Base-by-base conservation (phyloP, 495 filamentous ascomycete genomes). In the Penicillium verhagenii region DNA sequence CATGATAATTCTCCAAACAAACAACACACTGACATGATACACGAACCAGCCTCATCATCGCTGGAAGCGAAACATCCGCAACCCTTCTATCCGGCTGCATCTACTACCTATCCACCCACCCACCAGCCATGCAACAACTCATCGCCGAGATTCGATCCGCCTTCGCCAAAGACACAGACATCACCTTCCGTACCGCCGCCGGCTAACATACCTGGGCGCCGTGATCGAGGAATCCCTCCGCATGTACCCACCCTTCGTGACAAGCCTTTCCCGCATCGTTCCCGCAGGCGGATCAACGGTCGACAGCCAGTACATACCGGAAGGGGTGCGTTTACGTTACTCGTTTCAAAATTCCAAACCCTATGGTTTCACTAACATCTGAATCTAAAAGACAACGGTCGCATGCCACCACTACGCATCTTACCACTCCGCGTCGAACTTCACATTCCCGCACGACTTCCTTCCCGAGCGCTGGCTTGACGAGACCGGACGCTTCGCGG, bases 11-110 rank as follows among this genome's bases (percentile, higher is more conserved):
- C n/a, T n/a, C n/a, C n/a, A n/a, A n/a, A n/a, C n/a, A n/a, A n/a
- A n/a, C n/a, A n/a, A n/a, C n/a, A n/a, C n/a, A n/a, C 10, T 48
- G 25, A 55, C 11, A 18, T 49, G 29, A 31, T 9, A 20, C 47
- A 37, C 20, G 37, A 6, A 10, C 4, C 37, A 68, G 56, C 40
- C 42, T 75, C 13, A 67, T 75, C 23, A 43, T 71, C 10, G 72
- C 72, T 13, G 83, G 82, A 7, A 82, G 77, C 57, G 84, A 86
- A 58, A 86, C 83, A 0, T 78, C 79, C 6, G 83, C 82, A 0
- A 84, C 81, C 0, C 52, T 72, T 1, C 54, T 86, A 0, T 63
- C 65, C 0, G 83, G 79, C 3, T 71, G 69, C 11, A 69, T 81
- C 19, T 85, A 73, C 46, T 75, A 79, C 37, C 72, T 86, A 0